Evolutionary conservation across 352 stramenopile genomes (phyloP).

Genomic region (Globisporangium sylvaticum): DNA sequence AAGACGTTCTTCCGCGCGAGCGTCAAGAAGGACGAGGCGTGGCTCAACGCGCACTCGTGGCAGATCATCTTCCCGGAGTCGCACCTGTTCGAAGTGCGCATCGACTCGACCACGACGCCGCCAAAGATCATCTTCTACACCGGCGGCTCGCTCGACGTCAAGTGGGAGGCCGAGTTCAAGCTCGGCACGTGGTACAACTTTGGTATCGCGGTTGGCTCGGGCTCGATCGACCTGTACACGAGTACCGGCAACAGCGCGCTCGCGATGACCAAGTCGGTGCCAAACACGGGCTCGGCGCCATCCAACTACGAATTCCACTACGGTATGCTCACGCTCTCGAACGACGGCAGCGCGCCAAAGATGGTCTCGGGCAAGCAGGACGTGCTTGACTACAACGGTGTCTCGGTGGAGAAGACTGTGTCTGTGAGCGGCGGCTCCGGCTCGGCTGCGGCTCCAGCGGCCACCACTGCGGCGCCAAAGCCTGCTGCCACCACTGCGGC

Average conservation of each 20-base stretch:
- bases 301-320: slow-evolving; percentile 62
- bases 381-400: slow-evolving; percentile 63
- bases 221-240: slow-evolving; percentile 47
- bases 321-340: slow-evolving; percentile 60
- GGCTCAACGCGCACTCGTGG: slow-evolving; percentile 43
- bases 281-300: slow-evolving; percentile 20
- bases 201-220: slow-evolving; percentile 40
- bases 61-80: slow-evolving; percentile 61
- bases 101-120: slow-evolving; percentile 47
- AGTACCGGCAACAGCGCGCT: slow-evolving; percentile 41
- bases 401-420: slow-evolving; percentile 40
- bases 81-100: slow-evolving; percentile 55
- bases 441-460: slow-evolving; percentile 4
- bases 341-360: slow-evolving; percentile 41
- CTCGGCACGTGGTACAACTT: slow-evolving; percentile 68
- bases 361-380: slow-evolving; percentile 49
- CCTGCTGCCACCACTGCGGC: neutral
- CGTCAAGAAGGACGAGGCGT: slow-evolving; percentile 43
- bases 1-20: slow-evolving; percentile 39
- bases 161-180: slow-evolving; percentile 52
- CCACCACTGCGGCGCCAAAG: neutral
- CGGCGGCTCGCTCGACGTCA: slow-evolving; percentile 35
- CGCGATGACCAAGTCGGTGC: slow-evolving; percentile 37
- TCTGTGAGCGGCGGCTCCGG: neutral
- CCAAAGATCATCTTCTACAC: slow-evolving; percentile 56